Percentiles rank a stretch among this genome's conserved stretches.
Conservation (phyloP, 1,139 yeast species). For the Yamadazyma dushanensis region DNA sequence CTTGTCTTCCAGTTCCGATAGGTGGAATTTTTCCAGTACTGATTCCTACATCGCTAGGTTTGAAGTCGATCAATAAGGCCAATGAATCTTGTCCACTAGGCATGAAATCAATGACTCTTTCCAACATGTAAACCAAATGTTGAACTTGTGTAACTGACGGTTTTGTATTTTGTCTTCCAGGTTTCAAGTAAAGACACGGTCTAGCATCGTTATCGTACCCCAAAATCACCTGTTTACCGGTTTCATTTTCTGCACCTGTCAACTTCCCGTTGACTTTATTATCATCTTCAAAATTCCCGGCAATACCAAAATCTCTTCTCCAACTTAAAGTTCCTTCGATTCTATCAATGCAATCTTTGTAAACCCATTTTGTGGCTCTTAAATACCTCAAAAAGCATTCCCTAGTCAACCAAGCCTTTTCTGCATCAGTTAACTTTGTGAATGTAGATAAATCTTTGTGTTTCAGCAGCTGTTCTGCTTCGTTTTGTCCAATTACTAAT, state of each 20-base stretch:
- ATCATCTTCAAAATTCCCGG: constrained; percentile 30
- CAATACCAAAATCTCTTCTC: constrained; percentile 49
- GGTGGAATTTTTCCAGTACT: constrained; percentile 77
- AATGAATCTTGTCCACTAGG: constrained; percentile 52
- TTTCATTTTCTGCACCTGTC: constrained; percentile 40
- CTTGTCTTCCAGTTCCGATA: constrained; percentile 72
- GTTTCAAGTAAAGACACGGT: constrained; percentile 50
- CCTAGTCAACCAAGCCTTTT: constrained; percentile 48
- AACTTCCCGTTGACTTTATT: constrained; percentile 35
- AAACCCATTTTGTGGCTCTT: constrained; percentile 49
- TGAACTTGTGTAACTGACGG: constrained; percentile 46
- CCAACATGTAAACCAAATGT: constrained; percentile 52
- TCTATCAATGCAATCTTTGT: constrained; percentile 39
- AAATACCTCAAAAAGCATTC: constrained; percentile 50
- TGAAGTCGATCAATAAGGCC: constrained; percentile 48
- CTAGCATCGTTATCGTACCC: constrained; percentile 49
- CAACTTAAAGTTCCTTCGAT: constrained; percentile 45
- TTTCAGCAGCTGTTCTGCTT: constrained; percentile 31
- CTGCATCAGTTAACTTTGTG: constrained; percentile 26
- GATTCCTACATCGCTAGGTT: constrained; percentile 49
- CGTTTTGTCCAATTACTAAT: constrained; percentile 38
- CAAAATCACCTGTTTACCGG: constrained; percentile 49
- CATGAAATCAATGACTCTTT: constrained; percentile 47
- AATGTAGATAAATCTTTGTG: constrained; percentile 18
- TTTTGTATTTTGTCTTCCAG: constrained; percentile 51